Evolutionary conservation across 257 asterid species (phyloP).

Genomic region (Perilla frutescens): DNA sequence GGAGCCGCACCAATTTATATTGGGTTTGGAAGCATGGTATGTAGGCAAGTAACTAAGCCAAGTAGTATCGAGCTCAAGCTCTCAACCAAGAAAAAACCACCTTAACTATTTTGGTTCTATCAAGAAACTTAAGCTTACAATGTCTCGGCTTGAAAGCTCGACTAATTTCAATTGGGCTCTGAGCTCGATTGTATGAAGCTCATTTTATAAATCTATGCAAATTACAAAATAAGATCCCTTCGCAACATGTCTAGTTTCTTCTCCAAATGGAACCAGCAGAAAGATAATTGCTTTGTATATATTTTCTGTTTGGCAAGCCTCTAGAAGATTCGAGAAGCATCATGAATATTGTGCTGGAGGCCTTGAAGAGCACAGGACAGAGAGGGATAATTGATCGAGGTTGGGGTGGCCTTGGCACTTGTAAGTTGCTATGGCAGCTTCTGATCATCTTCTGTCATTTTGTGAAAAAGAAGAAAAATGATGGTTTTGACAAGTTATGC

Average conservation of each 20-base stretch:
- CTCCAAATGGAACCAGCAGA: background rate
- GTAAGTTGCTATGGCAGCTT: conserved; percentile 48
- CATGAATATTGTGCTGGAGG: conserved; percentile 70
- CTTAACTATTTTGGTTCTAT: background rate
- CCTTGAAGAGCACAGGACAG: conserved; percentile 79
- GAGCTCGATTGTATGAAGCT: no score
- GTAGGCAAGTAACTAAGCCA: background rate
- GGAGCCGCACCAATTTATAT: conserved; percentile 82
- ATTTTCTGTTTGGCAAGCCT: conserved; percentile 58
- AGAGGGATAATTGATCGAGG: conserved; percentile 95
- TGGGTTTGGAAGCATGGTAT: conserved; percentile 99
- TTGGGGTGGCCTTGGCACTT: conserved; percentile 92
- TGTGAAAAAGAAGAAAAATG: background rate
- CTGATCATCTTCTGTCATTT: background rate
- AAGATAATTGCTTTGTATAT: background rate
- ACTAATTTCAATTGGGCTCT: no score
- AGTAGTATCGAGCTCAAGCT: background rate
- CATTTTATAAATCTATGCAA: background rate
- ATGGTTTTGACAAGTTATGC: background rate
- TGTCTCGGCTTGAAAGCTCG: no score
- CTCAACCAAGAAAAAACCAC: no score
- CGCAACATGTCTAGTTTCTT: background rate
- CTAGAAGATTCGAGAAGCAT: conserved; percentile 75
- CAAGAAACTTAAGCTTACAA: background rate
- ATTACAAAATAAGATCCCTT: background rate